Base-by-base conservation (phyloP, 257 asterid genomes). In the Henckelia pumila region DNA sequence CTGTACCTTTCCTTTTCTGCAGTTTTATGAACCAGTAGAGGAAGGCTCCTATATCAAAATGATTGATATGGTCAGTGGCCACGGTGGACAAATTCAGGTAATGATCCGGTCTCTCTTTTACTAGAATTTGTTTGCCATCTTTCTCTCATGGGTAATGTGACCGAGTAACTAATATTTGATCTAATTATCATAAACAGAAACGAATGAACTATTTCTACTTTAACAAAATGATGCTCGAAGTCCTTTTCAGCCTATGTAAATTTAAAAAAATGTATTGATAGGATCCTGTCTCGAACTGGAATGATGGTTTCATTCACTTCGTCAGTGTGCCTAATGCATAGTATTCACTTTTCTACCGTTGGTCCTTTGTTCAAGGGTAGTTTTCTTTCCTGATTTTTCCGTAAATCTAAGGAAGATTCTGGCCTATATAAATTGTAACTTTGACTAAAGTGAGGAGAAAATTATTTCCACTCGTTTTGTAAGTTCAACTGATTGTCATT, bases 41-140 rank as follows among this genome's bases (percentile, higher is more conserved):
- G 99, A 94, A 83, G 99, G 99, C 50, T 94, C 99, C 76, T 94
- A 94, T 72, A 91, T 94, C 69, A 94, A 94, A 77, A 90, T 91
- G 96, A 94, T 91, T 79, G 99, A 94, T 76, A 94, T 88, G 96
- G 97, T 88, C 83, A 90, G 87, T 74, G 99, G 99, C 77, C 78
- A 87, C 47, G 97, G 99, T 70, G 99, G 99, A 76, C 99, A 91
- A 82, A 88, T 91, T 76, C 99, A 94, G 75, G 99, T 88, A 81
- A 64, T 77, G 25, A 68, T 44, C 63, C 64, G 65, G 10, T 47
- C 70, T 62, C 32, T 66, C 70, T 33, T 59, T 33, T n/a, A 30
- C 58, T 11, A 56, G 29, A 75, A 59, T 13, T 22, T 70, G 67
- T 32, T 56, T 66, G 32, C 30, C 60, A 52, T 66, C 59, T 35